Conservation (phyloP, 176 grass and related monocot species). For the Puya raimondii region DNA sequence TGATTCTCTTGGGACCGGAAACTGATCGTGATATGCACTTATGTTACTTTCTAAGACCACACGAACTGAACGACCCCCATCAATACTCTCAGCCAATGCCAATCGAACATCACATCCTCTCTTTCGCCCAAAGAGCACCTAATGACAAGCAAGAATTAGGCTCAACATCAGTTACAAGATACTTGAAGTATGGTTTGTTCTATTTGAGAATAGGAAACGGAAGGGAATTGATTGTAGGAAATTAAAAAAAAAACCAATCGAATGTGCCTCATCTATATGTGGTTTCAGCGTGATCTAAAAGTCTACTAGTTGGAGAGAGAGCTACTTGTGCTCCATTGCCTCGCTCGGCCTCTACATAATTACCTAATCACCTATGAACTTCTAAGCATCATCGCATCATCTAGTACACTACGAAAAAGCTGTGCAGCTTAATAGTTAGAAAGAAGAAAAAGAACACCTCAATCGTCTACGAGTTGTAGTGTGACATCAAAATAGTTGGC, state of each 20-base stretch:
- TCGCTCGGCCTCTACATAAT: no score
- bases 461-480: no score
- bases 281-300: no score
- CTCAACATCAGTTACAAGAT: neutral
- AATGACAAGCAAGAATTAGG: neutral
- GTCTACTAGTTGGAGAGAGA: no score
- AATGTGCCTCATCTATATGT: no score
- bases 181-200: neutral
- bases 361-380: no score
- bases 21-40: neutral
- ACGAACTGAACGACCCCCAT: constrained; percentile 2
- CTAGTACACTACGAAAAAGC: no score
- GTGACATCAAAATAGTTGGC: no score
- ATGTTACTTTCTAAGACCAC: constrained; percentile 4
- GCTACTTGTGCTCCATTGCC: no score
- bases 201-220: neutral
- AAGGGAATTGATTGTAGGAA: neutral
- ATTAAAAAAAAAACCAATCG: neutral
- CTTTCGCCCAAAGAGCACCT: constrained; percentile 3
- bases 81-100: neutral
- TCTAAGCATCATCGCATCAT: no score
- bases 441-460: no score
- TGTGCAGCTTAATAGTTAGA: no score
- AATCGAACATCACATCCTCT: constrained; percentile 3
- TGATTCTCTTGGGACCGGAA: neutral